Base-by-base conservation (phyloP, 495 filamentous ascomycete genomes). In the Penicillium taxi region DNA sequence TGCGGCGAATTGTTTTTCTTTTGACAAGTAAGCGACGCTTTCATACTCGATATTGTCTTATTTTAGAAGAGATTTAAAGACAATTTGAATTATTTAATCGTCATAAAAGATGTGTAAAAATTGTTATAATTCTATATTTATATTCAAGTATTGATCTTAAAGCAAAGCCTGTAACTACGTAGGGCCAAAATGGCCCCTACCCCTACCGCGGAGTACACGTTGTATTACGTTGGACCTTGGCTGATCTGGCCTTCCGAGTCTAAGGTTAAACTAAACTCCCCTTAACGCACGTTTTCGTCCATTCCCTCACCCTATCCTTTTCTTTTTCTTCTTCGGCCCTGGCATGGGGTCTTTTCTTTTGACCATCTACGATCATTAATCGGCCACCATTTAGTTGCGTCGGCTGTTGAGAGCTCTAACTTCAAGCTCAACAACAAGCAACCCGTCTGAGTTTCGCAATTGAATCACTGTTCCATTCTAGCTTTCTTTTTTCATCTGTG, bases 351-450 rank as follows among this genome's bases (percentile, higher is more conserved):
- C 37, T 52, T 41, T 47, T 39, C 35, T 53, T 41, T 58, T 42
- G 22, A 41, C 48, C 45, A 42, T 45, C 48, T 47, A 56, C 63
- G 57, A 56, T 64, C 58, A 50, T 63, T 70, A 61, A 60, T 51
- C 47, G 45, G 39, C 45, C 32, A 46, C 55, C 45, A 48, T 40
- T 47, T 55, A 50, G n/a, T 53, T 45, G 52, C 44, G 54, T 53
- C 53, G 47, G 39, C 44, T 36, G 37, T 48, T 46, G 40, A 47
- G 35, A 52, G 48, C 50, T 56, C 39, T 41, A 39, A 23, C 21
- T n/a, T 29, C 17, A 39, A 48, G 41, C 41, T 44, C 39, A 39
- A 42, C 35, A 47, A 36, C 35, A n/a, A n/a, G n/a, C n/a, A n/a
- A n/a, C n/a, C n/a, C n/a, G n/a, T n/a, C n/a, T n/a, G n/a, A n/a